Evolutionary conservation across 371 early-diverging fungal species (phyloP), one percentile per base, ranked within the genome.

Genomic region (Mortierella sp.): DNA sequence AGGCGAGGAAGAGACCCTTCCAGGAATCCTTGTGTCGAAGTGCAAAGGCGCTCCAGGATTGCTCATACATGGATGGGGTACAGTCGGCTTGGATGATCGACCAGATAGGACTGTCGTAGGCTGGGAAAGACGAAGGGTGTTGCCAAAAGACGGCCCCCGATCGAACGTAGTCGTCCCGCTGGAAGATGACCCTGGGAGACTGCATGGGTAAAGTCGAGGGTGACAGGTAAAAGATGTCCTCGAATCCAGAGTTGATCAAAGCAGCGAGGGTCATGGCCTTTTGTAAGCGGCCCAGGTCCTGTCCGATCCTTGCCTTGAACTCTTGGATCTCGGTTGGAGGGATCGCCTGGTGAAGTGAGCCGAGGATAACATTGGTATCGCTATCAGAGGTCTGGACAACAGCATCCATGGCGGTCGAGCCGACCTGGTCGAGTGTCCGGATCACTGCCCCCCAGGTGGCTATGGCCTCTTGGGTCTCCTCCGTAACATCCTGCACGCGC

Each of bases 201-300:
- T 71, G 78, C 76, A 78, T 78, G 29, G 83, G 83, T 3, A 83
- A 45, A 14, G 83, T 75, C 16, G 83, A 74, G 2, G 83, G 83
- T 5, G 83, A 78, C 40, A 69, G 75, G 37, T 75, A 83, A 37
- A 83, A 50, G 16, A 83, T 78, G 29, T 83, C 83, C 34, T 83
- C 83, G 58, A 83, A 83, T 39, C 83, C 83, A 68, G 79, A 83
- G 70, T 83, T 83, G 76, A 83, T 79, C 69, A 83, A 52, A 5
- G 83, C 78, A 2, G 83, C 83, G n/a, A 83, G 45, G 1, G 83
- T 83, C 72, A 83, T 19, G 39, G 79, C 70, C 50, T 75, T 78
- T 34, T 81, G 81, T 5, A 73, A 44, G 22, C 74, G 81, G 14
- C 53, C 74, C 26, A 14, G 68, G 40, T 70, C 70, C 4, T 52